Conservation (phyloP, 768 basidiomycete species). For the Amanita phalloides region DNA sequence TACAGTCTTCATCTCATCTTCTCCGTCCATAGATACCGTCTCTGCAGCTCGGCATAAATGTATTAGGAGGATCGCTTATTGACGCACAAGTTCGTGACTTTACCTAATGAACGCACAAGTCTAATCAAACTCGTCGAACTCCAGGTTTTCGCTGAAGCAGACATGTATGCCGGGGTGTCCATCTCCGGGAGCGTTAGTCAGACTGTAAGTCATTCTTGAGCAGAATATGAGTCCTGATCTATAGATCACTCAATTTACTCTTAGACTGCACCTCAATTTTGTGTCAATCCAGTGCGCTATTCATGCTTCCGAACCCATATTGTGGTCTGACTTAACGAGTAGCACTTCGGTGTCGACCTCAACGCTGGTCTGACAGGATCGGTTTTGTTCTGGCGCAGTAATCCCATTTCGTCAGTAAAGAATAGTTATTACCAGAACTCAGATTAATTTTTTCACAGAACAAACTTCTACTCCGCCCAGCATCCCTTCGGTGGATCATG, state of each 20-base stretch:
- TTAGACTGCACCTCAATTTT: too few species aligned
- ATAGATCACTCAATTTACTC: too few species aligned
- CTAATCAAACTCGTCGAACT: not conserved
- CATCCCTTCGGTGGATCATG: too few species aligned
- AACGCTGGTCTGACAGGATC: slow-evolving; percentile 9
- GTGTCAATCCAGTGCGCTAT: too few species aligned
- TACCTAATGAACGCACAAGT: too few species aligned
- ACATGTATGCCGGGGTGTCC: slow-evolving; percentile 11
- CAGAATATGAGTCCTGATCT: too few species aligned
- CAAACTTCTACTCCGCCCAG: not conserved
- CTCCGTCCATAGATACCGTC: slow-evolving; percentile 6
- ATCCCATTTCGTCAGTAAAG: not conserved
- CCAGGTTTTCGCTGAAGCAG: slow-evolving; percentile 10
- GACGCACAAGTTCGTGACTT: slow-evolving; percentile 6
- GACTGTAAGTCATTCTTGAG: not conserved
- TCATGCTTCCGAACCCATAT: too few species aligned
- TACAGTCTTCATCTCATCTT: too few species aligned
- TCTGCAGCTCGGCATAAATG: slow-evolving; percentile 14
- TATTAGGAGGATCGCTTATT: slow-evolving; percentile 14
- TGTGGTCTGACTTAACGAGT: too few species aligned
- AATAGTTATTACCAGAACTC: too few species aligned
- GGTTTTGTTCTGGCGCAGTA: slow-evolving; percentile 7
- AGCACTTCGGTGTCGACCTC: too few species aligned
- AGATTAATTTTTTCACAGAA: not conserved
- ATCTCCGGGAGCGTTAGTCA: slow-evolving; percentile 12